Evolutionary conservation across 768 basidiomycete species (phyloP).

Genomic region (Lentinula sp.): DNA sequence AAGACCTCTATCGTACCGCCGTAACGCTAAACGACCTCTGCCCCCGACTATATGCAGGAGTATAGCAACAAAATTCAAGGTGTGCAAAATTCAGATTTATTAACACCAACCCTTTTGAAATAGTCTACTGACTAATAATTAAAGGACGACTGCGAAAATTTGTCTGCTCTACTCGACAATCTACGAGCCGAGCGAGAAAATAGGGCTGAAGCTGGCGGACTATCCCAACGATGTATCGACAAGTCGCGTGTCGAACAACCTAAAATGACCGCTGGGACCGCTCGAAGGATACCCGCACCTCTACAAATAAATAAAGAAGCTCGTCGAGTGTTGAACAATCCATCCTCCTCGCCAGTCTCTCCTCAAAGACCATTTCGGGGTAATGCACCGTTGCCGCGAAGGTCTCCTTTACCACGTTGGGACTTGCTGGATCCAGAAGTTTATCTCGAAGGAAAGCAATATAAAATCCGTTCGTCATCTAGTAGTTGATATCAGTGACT

Average conservation of each 20-base stretch:
- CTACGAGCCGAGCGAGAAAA: not conserved
- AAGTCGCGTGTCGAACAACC: not conserved
- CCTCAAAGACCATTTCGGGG: not conserved
- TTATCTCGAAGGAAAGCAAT: conserved; percentile 1
- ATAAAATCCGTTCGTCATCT: not conserved
- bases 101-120: not conserved
- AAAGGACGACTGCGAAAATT: not conserved
- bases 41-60: not conserved
- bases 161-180: not conserved
- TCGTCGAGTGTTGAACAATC: not conserved
- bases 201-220: not conserved
- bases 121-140: no score
- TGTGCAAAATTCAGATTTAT: not conserved
- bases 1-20: not conserved
- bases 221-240: not conserved
- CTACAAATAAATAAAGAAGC: not conserved
- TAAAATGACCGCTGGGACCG: not conserved
- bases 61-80: not conserved
- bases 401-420: conserved; percentile 1
- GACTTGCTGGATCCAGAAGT: conserved; percentile 2
- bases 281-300: not conserved
- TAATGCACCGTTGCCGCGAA: not conserved
- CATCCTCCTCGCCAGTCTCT: not conserved
- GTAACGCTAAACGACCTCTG: not conserved
- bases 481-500: not conserved